Percentiles rank a stretch among this genome's conserved stretches.
Conservation (phyloP, 257 asterid species). For the Solanum corneliomulleri region DNA sequence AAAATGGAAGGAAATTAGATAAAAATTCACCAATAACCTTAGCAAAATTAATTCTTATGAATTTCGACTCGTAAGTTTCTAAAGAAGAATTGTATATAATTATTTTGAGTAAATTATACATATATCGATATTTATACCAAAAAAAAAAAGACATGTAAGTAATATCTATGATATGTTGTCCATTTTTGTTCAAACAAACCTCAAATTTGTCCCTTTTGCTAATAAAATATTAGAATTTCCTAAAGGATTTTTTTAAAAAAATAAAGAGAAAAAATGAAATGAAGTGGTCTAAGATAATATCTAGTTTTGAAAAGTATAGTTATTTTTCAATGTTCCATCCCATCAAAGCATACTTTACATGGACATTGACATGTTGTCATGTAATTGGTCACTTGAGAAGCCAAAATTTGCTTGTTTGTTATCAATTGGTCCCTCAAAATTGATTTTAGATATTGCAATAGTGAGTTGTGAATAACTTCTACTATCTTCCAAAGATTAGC, state of each 20-base stretch:
- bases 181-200: not conserved
- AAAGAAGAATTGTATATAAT: not conserved
- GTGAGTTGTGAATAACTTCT: not conserved
- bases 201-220: not conserved
- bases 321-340: not conserved
- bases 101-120: not conserved
- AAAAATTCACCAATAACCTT: not conserved
- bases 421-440: not conserved
- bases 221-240: not conserved
- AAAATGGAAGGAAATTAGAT: not conserved
- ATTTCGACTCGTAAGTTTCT: not conserved
- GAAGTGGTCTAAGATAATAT: not conserved
- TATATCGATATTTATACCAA: not conserved
- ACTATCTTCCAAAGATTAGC: not conserved
- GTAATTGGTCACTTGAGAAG: not conserved
- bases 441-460: not conserved
- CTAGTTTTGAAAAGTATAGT: not conserved
- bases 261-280: not conserved
- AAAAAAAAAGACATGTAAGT: not conserved
- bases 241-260: not conserved
- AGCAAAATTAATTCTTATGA: not conserved
- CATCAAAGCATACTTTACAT: not conserved
- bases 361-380: not conserved
- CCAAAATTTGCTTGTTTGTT: not conserved
- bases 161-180: not conserved